Percentiles rank a stretch among this genome's conserved stretches.
Evolutionary conservation across 176 grass and related monocot species (phyloP).

Genomic region (Avena insularis): DNA sequence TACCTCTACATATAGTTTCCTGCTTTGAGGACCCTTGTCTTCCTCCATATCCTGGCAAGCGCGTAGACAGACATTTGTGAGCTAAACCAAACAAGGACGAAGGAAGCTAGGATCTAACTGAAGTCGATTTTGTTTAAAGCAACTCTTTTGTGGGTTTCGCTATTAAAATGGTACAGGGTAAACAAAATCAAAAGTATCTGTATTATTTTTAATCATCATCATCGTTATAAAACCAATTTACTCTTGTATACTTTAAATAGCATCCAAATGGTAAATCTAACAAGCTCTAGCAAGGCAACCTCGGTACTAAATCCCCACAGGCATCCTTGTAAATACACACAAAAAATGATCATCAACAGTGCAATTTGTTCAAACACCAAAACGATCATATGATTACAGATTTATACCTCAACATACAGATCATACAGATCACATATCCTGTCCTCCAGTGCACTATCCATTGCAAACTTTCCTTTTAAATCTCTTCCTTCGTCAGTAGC

Average conservation of each 20-base stretch:
- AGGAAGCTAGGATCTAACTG: conserved; percentile 15
- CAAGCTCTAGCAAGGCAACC: conserved; percentile 7
- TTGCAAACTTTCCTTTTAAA: conserved; percentile 73
- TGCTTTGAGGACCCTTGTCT: conserved; percentile 97
- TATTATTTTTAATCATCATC: not conserved
- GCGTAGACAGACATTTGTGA: conserved; percentile 30
- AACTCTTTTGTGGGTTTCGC: conserved; percentile 31
- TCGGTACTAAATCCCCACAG: conserved; percentile 20
- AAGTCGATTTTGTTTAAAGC: conserved; percentile 23
- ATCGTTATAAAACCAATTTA: not conserved
- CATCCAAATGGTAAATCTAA: conserved; percentile 22
- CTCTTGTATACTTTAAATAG: not conserved
- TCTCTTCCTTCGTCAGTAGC: conserved; percentile 61
- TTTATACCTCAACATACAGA: conserved; percentile 96
- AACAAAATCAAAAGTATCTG: conserved; percentile 29
- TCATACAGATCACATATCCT: conserved; percentile 98
- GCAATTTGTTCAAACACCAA: conserved; percentile 24
- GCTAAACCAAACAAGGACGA: conserved; percentile 16
- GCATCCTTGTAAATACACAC: not conserved
- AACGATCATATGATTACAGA: not conserved
- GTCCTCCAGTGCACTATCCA: conserved; percentile 89
- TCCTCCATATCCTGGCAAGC: conserved; percentile 92
- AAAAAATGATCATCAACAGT: not conserved
- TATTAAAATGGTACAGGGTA: not conserved
- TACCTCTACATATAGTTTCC: conserved; percentile 99